Conservation (phyloP, 2,329 filamentous ascomycete species). For the Colletotrichum gloeosporioides region DNA sequence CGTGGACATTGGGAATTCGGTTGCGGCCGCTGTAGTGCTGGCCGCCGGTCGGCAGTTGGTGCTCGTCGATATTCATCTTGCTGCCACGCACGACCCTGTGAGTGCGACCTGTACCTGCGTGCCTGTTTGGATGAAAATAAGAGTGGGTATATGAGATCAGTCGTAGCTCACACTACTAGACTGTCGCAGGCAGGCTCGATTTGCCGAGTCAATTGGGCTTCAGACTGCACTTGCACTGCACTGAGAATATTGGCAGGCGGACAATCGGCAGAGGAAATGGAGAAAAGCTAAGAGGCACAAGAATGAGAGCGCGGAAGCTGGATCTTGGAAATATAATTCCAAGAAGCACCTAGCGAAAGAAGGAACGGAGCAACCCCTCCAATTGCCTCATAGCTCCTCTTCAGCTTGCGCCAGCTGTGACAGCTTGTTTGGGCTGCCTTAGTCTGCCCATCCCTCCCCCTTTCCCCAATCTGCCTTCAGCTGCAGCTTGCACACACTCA, state of each 20-base stretch:
- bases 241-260: constrained; percentile 1
- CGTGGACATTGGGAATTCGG: constrained; percentile 84
- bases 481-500: constrained; percentile 5
- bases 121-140: not conserved
- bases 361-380: constrained; percentile 3
- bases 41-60: constrained; percentile 47
- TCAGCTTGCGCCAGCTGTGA: not conserved
- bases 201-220: not conserved
- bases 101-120: not conserved
- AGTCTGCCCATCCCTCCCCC: not conserved
- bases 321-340: constrained; percentile 1
- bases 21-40: constrained; percentile 85
- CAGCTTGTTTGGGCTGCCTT: not conserved
- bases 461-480: not conserved
- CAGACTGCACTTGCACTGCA: not conserved
- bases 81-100: constrained; percentile 9
- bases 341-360: not conserved
- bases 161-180: not conserved
- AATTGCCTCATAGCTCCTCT: constrained; percentile 21
- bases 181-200: not conserved
- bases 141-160: not conserved
- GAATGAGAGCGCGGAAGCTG: not conserved
- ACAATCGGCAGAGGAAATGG: not conserved
- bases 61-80: constrained; percentile 44
- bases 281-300: not conserved